Conservation (phyloP, 2,329 filamentous ascomycete genomes). For the Didymella glomerata region DNA sequence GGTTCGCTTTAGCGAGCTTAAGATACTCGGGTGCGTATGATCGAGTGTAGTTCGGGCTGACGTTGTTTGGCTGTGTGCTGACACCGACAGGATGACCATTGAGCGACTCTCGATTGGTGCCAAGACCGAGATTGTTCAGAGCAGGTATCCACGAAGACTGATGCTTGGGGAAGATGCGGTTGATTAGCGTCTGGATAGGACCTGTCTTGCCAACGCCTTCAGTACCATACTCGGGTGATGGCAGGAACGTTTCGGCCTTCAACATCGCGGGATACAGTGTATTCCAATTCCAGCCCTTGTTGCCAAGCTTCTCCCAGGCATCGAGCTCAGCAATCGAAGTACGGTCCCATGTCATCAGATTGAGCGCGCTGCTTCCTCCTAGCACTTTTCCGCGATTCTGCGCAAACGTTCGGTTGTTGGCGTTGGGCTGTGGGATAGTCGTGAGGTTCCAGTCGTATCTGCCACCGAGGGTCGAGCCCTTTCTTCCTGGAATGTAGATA, state of each 20-base stretch:
- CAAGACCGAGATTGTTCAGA: slow-evolving; percentile 57
- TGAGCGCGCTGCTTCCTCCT: slow-evolving; percentile 58
- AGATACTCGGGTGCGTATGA: slow-evolving; percentile 61
- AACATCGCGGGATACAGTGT: slow-evolving; percentile 45
- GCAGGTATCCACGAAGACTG: slow-evolving; percentile 57
- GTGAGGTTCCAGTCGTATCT: slow-evolving; percentile 55
- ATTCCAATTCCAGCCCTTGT: slow-evolving; percentile 47
- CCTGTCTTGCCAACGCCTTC: slow-evolving; percentile 43
- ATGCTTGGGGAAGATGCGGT: slow-evolving; percentile 55
- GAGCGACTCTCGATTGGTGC: slow-evolving; percentile 56
- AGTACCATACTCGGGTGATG: slow-evolving; percentile 36
- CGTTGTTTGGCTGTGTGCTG: slow-evolving; percentile 60
- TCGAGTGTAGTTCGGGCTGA: slow-evolving; percentile 58
- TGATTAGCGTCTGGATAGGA: slow-evolving; percentile 50
- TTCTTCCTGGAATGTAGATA: slow-evolving; percentile 39
- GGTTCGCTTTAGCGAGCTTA: slow-evolving; percentile 54
- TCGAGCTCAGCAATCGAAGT: slow-evolving; percentile 42
- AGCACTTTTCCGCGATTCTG: slow-evolving; percentile 59
- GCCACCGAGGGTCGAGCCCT: slow-evolving; percentile 39
- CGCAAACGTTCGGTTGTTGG: slow-evolving; percentile 53
- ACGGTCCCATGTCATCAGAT: slow-evolving; percentile 52
- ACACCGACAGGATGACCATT: slow-evolving; percentile 61
- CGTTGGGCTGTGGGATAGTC: slow-evolving; percentile 52
- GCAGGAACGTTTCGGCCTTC: slow-evolving; percentile 43
- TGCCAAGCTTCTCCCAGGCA: slow-evolving; percentile 44